Base-by-base conservation (phyloP, 2,329 filamentous ascomycete genomes). In the Fusarium chuoi region DNA sequence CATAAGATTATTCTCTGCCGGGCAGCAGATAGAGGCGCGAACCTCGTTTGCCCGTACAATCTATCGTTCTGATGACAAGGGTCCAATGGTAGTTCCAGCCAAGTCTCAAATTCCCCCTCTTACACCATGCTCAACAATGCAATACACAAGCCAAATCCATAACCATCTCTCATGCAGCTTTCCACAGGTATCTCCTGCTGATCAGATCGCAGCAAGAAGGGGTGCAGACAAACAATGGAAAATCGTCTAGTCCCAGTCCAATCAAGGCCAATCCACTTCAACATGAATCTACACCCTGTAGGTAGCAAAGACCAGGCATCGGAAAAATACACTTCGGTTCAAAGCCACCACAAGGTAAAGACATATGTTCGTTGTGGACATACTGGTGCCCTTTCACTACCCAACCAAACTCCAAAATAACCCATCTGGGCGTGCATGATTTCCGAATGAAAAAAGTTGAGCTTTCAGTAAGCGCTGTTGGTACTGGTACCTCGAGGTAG, bases 41-140 rank as follows among this genome's bases (percentile, higher is more conserved):
- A 82, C 82, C 82, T 78, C 77, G 72, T 77, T 79, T 78, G 75
- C 79, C 81, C 80, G 74, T 81, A 79, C 79, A 82, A 81, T 83
- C 81, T 81, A 82, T 80, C 73, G 78, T 73, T 76, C 75, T 76
- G 75, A 78, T 77, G 74, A 76, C 73, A 70, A 65, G 59, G 69
- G 58, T 77, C 74, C 70, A 70, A 69, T 67, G 73, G 71, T 55
- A 39, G 46, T 66, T 71, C 73, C 62, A 69, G 62, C 64, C 68
- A 68, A 75, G 59, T 70, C 46, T 65, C 51, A 62, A 57, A 30
- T 57, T 73, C 74, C 76, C 74, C 68, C 78, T 80, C 71, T 75
- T 75, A 60, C 71, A 68, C 71, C 73, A 68, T 73, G 74, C 69
- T 74, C 70, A 73, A 78, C 64, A 73, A 71, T 70, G 65, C 70